Conservation (phyloP, 2,329 filamentous ascomycete genomes). For the Spiromastix sp. region DNA sequence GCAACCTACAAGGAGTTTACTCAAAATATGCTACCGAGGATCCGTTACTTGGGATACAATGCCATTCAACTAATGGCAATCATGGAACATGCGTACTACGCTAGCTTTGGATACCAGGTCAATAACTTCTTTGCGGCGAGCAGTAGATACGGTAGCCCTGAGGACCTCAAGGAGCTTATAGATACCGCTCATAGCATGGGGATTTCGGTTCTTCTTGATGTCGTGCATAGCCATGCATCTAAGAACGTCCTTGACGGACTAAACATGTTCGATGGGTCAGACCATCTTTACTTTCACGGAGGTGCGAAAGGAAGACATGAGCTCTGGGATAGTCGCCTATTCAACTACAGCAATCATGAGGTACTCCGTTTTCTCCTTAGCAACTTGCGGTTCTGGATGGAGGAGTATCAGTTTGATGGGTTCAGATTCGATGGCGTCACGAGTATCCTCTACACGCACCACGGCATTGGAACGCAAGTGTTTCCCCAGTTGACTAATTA, state of each 20-base stretch:
- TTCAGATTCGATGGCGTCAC: slow-evolving; percentile 98
- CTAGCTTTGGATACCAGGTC: slow-evolving; percentile 96
- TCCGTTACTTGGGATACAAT: slow-evolving; percentile 87
- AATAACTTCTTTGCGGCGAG: slow-evolving; percentile 98
- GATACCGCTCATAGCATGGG: slow-evolving; percentile 90
- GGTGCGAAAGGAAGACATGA: slow-evolving; percentile 79
- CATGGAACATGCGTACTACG: slow-evolving; percentile 99
- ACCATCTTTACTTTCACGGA: slow-evolving; percentile 91
- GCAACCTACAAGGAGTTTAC: slow-evolving; percentile 98
- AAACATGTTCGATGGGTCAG: slow-evolving; percentile 91
- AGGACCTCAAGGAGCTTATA: slow-evolving; percentile 92
- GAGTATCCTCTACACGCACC: slow-evolving; percentile 93
- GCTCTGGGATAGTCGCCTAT: slow-evolving; percentile 89
- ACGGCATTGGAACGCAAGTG: slow-evolving; percentile 89
- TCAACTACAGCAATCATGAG: slow-evolving; percentile 94
- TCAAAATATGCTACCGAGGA: slow-evolving; percentile 78
- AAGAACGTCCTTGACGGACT: slow-evolving; percentile 94
- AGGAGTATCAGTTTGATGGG: slow-evolving; percentile 91
- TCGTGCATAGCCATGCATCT: slow-evolving; percentile 95
- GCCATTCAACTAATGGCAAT: slow-evolving; percentile 97
- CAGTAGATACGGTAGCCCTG: slow-evolving; percentile 85
- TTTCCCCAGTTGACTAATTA: background rate
- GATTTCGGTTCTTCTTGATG: slow-evolving; percentile 81
- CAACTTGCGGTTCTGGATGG: slow-evolving; percentile 98
- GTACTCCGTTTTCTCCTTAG: slow-evolving; percentile 92